Evolutionary conservation across 2,329 filamentous ascomycete species (phyloP), one percentile per base, ranked within the genome.

Genomic region (Dothideomycetes sp.): DNA sequence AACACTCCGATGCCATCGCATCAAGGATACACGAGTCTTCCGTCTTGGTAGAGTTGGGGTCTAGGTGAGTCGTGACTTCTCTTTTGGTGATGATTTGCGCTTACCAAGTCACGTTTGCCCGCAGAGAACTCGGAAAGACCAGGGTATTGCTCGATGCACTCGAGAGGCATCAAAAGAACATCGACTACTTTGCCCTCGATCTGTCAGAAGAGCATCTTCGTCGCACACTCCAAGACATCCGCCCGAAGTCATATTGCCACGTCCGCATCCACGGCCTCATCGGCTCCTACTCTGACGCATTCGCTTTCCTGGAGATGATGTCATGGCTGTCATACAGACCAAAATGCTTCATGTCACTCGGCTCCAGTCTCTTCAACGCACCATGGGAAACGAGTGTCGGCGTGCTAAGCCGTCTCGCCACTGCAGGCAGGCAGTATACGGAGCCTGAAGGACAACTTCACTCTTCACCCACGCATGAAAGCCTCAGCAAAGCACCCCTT

Each of bases 171-270:
- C 20, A 17, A 12, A 39, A 32, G 27, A 19, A 27, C 10, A 22
- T 39, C 2, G 28, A 31, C 15, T 39, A 39, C 16, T 39, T 25
- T 23, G 36, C 36, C 8, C 36, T 39, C 28, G 36, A 39, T 11
- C 29, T 39, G 11, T 31, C 19, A 6, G 18, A 17, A 11, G 18
- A 27, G 7, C 28, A 39, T 15, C 36, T 39, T 8, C 15, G 19
- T 15, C 31, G 36, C 24, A 39, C 36, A 1, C 20, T 39, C 3
- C 15, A 11, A 13, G 28, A 39, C 5, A 32, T 39, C 16, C 32
- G 28, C 4, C 29, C 36, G 11, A 31, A 27, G n/a, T 39, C 36
- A 5, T 39, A 31, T 9, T 11, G 9, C 16, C 19, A 39, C 12
- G 36, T 39, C 15, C 29, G 30, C 5, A 31, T 15, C 11, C 29